phyloP scores from a whole-genome alignment of 176 grass and related monocot species.

The Eragrostis nindensis region DNA sequence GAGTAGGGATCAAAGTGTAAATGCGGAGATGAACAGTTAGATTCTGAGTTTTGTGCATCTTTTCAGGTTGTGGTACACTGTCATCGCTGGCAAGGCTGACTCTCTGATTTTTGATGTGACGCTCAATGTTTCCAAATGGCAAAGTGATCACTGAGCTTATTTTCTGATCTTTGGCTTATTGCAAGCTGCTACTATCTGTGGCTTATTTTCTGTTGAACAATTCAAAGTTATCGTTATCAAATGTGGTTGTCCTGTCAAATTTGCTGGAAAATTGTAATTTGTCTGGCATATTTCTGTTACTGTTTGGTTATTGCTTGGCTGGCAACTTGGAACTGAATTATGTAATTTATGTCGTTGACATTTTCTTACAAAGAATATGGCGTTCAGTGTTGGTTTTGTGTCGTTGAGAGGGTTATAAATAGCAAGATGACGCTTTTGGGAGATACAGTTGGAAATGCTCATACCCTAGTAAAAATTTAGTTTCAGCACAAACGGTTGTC shows the following conservation, averaged over 20 bases:
- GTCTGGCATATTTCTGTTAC: too few relatives aligned
- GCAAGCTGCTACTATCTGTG: not conserved
- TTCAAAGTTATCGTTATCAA: not conserved
- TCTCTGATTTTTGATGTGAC: not conserved
- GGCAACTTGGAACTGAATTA: too few relatives aligned
- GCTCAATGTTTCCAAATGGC: not conserved
- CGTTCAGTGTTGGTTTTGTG: too few relatives aligned
- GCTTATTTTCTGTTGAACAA: not conserved
- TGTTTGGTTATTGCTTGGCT: too few relatives aligned
- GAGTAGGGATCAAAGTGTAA: not conserved
- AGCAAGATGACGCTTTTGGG: too few relatives aligned
- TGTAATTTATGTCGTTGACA: too few relatives aligned
- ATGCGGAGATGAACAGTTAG: conserved; percentile 2
- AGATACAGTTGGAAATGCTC: too few relatives aligned
- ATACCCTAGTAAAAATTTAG: too few relatives aligned
- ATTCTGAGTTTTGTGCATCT: not conserved
- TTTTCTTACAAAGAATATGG: too few relatives aligned
- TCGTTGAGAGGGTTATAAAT: too few relatives aligned
- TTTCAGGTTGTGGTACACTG: conserved; percentile 26
- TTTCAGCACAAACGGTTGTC: too few relatives aligned
- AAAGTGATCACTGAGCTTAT: too few relatives aligned
- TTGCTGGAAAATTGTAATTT: not conserved
- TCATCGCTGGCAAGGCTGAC: not conserved
- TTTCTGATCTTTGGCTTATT: not conserved
- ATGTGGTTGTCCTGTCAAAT: not conserved